A percentile compares a stretch with the other conserved stretches of the same genome.
These are phyloP conservation scores for Hypoxylon sp. DNA, from an alignment of 2,329 filamentous ascomycete species.

Conservation along the genomic window DNA sequence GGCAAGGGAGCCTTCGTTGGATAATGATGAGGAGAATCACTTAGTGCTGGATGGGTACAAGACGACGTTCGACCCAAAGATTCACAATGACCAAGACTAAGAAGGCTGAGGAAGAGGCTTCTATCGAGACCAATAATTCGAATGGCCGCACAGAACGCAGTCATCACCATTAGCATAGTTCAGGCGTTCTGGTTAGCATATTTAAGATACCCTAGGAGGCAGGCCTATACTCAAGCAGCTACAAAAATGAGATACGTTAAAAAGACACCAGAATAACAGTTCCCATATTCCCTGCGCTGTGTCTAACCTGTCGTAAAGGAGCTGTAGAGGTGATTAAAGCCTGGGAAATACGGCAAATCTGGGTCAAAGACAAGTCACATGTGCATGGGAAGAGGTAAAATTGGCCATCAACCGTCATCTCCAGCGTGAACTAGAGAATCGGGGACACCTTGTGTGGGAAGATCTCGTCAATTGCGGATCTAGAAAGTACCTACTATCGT, in stretches of 20 bases:
- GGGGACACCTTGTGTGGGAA: conserved; percentile 87
- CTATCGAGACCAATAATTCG: not conserved
- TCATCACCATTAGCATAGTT: conserved; percentile 35
- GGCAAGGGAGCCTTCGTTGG: conserved; percentile 58
- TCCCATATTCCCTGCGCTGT: not conserved
- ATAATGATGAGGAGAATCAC: conserved; percentile 58
- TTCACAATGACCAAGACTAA: conserved; percentile 42
- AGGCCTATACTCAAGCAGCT: not conserved
- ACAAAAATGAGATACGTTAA: conserved; percentile 6
- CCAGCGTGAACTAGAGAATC: conserved; percentile 74
- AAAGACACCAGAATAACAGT: not conserved
- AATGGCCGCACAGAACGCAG: conserved; percentile 9
- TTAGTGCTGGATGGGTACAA: conserved; percentile 67
- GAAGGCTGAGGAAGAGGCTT: conserved; percentile 9
- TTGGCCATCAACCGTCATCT: conserved; percentile 96
- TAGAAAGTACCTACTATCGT: conserved; percentile 71
- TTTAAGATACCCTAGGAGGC: conserved; percentile 41
- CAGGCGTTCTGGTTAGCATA: conserved; percentile 29
- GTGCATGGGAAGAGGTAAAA: conserved; percentile 50
- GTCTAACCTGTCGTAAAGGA: not conserved
- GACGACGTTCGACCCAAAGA: conserved; percentile 56
- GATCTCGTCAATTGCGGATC: conserved; percentile 72
- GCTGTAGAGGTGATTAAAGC: not conserved
- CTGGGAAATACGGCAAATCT: conserved; percentile 6
- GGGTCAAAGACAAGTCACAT: conserved; percentile 42